Evolutionary conservation across 768 basidiomycete species (phyloP), one percentile per base, ranked within the genome.

Genomic region (Boletus pseudo-olivaceus): DNA sequence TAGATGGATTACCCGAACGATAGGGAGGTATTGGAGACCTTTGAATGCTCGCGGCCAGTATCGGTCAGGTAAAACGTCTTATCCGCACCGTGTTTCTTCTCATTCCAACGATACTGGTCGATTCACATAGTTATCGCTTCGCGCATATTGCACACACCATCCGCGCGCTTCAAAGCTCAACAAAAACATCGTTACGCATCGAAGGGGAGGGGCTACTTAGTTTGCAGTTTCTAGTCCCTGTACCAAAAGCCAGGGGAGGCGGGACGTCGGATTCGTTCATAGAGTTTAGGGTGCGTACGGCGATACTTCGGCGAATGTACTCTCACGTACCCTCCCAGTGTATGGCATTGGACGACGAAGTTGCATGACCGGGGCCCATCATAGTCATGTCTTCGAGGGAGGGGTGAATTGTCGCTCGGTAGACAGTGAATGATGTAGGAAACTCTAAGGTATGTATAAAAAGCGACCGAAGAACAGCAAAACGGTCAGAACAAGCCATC

Each of bases 1-100:
- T 30, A 95, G 93, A 91, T 98, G 85, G 95, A 99, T 72, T 98
- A 95, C 58, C 93, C 93, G 4, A 93, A 91, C 62, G 93, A 96
- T 64, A 79, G 81, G 45, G 93, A 97, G 47, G 90, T 98, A 0
- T 78, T 98, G 30, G 93, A 97, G 70, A 82, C 85, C 0, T 93
- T 97, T 62, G 90, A 96, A 56, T 98, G 95, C 67, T 75, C 70
- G 11, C 74, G 77, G 34, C 72, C 74, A 7, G 78, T 93, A 32
- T 77, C 75, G 34, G 91, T 90, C 69, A 90, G 85, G 93, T 93
- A 57, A 43, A 75, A 51, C 26, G 15, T 37, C 9, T 27, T 51
- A n/a, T 49, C 41, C 10, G 7, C 15, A 5, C 17, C n/a, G 5
- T 23, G 40, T 5, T 19, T 9, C 0, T 53, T 42, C 40, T 55